Conservation (phyloP, 2,329 filamentous ascomycete genomes). For the Colletotrichum destructivum region DNA sequence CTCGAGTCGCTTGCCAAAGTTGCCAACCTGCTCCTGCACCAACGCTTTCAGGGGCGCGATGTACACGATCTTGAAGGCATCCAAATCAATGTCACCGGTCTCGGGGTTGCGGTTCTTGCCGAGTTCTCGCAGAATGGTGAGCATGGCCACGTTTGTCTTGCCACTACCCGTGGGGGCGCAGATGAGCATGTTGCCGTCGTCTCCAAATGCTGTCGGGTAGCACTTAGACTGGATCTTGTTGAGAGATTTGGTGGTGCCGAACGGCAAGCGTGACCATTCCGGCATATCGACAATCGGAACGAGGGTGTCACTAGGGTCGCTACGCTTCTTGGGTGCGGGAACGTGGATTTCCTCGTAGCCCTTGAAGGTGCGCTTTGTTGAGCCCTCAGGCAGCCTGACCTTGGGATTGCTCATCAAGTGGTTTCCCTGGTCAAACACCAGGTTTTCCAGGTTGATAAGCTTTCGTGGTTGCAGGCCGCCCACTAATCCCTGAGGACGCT, state of each 20-base stretch:
- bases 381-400: conserved; percentile 92
- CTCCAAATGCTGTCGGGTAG: conserved; percentile 89
- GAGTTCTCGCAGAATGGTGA: conserved; percentile 95
- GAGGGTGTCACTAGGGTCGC: conserved; percentile 83
- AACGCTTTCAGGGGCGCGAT: conserved; percentile 96
- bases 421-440: conserved; percentile 97
- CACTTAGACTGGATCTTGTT: conserved; percentile 98
- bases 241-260: conserved; percentile 87
- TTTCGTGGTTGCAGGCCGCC: conserved; percentile 90
- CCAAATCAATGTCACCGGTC: conserved; percentile 94
- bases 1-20: conserved; percentile 92
- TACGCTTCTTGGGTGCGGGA: conserved; percentile 89
- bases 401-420: conserved; percentile 99
- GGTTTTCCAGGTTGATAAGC: conserved; percentile 93
- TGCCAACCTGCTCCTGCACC: conserved; percentile 98
- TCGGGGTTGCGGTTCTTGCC: conserved; percentile 92
- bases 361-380: conserved; percentile 95
- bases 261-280: conserved; percentile 90
- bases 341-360: conserved; percentile 99
- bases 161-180: conserved; percentile 97
- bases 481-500: conserved; percentile 78
- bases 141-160: conserved; percentile 99
- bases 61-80: conserved; percentile 98
- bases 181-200: conserved; percentile 97
- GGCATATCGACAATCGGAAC: conserved; percentile 91